Evolutionary conservation across 306 rosid genomes (phyloP).

Genomic region (Cucurbita pepo): DNA sequence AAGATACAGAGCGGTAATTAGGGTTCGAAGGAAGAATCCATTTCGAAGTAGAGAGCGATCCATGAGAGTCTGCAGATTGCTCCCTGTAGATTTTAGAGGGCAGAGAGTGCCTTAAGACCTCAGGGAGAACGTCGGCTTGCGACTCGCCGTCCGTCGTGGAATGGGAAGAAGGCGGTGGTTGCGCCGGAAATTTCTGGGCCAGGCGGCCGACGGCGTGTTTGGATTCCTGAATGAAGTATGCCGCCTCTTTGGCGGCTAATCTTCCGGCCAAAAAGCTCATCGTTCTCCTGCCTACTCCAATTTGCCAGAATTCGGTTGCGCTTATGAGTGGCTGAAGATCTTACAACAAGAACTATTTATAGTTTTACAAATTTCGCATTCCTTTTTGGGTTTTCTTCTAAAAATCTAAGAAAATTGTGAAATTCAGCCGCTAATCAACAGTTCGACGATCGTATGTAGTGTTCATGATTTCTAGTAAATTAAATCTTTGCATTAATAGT

Average conservation of each 20-base stretch:
- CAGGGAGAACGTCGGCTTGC: conserved; percentile 68
- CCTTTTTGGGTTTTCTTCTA: not conserved
- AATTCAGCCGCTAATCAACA: too few species aligned
- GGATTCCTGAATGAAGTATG: conserved; percentile 79
- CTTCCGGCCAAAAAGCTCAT: conserved; percentile 92
- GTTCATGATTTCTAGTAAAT: not conserved
- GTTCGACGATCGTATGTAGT: too few species aligned
- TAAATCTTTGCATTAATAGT: not conserved
- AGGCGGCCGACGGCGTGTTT: conserved; percentile 60
- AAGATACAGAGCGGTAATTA: conserved; percentile 15
- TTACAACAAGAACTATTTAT: not conserved
- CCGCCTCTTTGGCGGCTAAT: conserved; percentile 78
- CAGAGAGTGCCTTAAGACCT: conserved; percentile 60
- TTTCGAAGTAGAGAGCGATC: conserved; percentile 50
- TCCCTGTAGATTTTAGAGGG: conserved; percentile 48
- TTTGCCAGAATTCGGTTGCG: not conserved
- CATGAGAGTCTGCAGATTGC: not conserved
- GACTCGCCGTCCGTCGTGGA: conserved; percentile 12
- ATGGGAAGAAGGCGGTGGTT: conserved; percentile 8
- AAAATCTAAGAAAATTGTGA: not conserved
- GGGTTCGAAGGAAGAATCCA: conserved; percentile 52
- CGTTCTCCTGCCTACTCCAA: not conserved
- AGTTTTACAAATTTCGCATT: not conserved
- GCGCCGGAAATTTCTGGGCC: conserved; percentile 11
- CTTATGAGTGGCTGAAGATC: not conserved